Conservation (phyloP, 805 yeast species). For the Cyberlindnera veronae region DNA sequence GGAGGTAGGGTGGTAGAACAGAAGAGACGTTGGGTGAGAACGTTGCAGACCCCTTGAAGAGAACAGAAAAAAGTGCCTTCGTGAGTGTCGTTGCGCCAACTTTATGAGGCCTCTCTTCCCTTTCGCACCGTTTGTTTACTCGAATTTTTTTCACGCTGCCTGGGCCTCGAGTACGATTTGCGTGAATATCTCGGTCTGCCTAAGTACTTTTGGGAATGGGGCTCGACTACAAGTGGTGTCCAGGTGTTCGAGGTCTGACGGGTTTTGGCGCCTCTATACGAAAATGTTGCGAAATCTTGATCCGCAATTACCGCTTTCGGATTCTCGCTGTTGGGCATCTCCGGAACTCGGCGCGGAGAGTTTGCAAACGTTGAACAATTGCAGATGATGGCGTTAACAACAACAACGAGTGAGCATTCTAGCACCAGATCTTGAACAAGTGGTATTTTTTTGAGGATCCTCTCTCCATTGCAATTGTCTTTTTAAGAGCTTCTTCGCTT, state of each 20-base stretch:
- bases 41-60: too few relatives aligned
- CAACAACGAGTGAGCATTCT: background rate
- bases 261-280: slow-evolving; percentile 2
- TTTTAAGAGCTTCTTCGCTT: too few relatives aligned
- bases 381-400: background rate
- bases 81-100: too few relatives aligned
- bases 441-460: too few relatives aligned
- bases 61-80: too few relatives aligned
- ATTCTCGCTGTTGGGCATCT: background rate
- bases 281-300: slow-evolving; percentile 1
- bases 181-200: slow-evolving; percentile 17
- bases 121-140: slow-evolving; percentile 7
- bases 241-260: slow-evolving; percentile 3
- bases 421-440: too few relatives aligned
- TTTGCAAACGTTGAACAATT: background rate
- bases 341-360: background rate
- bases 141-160: slow-evolving; percentile 11
- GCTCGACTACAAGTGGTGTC: slow-evolving; percentile 7
- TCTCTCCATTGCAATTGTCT: too few relatives aligned
- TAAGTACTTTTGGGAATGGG: slow-evolving; percentile 8
- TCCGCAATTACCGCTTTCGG: background rate
- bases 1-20: too few relatives aligned
- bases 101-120: too few relatives aligned
- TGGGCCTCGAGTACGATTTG: slow-evolving; percentile 1
- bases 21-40: too few relatives aligned